These are phyloP conservation scores for Capsella rubella DNA, from an alignment of 441 rosid genomes.

Conservation along the genomic window DNA sequence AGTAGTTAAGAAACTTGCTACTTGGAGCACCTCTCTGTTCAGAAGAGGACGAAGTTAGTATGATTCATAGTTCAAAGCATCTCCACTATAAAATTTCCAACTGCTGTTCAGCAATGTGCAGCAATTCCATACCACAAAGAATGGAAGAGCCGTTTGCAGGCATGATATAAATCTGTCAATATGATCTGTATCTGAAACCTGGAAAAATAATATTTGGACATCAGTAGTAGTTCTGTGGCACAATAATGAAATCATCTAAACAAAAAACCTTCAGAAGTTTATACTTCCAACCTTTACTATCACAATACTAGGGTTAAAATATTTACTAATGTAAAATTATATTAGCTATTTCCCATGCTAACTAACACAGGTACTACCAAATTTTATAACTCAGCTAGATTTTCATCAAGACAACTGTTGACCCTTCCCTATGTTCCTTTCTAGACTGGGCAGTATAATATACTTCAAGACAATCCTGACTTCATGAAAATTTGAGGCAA, in stretches of 20 bases:
- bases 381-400: neutral
- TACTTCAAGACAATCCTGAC: neutral
- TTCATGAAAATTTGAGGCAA: slow-evolving; percentile 4
- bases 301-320: neutral
- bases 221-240: slow-evolving; percentile 8
- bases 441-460: neutral
- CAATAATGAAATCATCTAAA: slow-evolving; percentile 4
- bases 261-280: neutral
- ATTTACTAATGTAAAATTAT: slow-evolving; percentile 2
- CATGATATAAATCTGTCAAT: slow-evolving; percentile 93
- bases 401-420: slow-evolving; percentile 26
- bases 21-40: slow-evolving; percentile 87
- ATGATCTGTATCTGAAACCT: slow-evolving; percentile 94
- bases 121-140: slow-evolving; percentile 70
- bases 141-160: slow-evolving; percentile 87
- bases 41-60: slow-evolving; percentile 23
- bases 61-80: slow-evolving; percentile 7
- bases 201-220: slow-evolving; percentile 44
- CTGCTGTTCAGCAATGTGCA: neutral
- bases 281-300: slow-evolving; percentile 3
- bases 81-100: slow-evolving; percentile 15
- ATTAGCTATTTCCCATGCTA: neutral
- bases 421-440: slow-evolving; percentile 2
- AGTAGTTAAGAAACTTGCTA: slow-evolving; percentile 81
- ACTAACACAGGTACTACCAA: neutral